A percentile compares a stretch with the other conserved stretches of the same genome.
These are phyloP conservation scores for Rhinocladiella similis DNA, from an alignment of 2,329 filamentous ascomycete species.

Conservation along the genomic window DNA sequence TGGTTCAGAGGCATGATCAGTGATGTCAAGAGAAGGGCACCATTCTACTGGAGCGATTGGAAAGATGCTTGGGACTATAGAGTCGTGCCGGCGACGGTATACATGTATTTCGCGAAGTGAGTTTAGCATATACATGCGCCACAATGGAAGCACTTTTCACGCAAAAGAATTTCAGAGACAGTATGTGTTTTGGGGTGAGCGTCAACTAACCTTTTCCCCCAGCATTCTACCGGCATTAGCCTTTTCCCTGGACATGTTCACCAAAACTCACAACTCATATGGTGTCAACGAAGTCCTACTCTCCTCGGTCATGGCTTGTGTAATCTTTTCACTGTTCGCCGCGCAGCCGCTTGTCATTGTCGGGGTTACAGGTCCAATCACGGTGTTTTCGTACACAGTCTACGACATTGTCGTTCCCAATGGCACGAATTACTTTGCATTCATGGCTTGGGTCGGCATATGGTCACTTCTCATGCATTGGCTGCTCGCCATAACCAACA, in stretches of 20 bases:
- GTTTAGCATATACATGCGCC: slow-evolving; percentile 24
- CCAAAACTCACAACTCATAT: slow-evolving; percentile 79
- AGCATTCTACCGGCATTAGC: slow-evolving; percentile 85
- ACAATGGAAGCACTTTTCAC: too few species aligned
- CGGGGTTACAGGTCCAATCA: slow-evolving; percentile 86
- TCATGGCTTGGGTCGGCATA: slow-evolving; percentile 90
- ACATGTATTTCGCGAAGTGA: slow-evolving; percentile 96
- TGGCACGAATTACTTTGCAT: slow-evolving; percentile 79
- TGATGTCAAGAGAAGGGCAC: slow-evolving; percentile 71
- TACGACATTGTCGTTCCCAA: slow-evolving; percentile 81
- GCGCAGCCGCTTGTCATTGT: slow-evolving; percentile 89
- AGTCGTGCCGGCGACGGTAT: slow-evolving; percentile 80
- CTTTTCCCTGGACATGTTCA: slow-evolving; percentile 92
- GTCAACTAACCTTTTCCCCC: slow-evolving; percentile 5
- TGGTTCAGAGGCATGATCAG: slow-evolving; percentile 78
- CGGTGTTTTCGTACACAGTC: slow-evolving; percentile 91
- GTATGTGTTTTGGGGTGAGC: not conserved
- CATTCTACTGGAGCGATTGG: slow-evolving; percentile 83
- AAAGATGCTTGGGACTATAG: slow-evolving; percentile 86
- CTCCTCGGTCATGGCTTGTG: slow-evolving; percentile 76
- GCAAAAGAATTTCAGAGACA: too few species aligned
- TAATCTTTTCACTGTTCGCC: slow-evolving; percentile 77
- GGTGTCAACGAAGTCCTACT: slow-evolving; percentile 91
- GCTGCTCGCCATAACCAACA: slow-evolving; percentile 79
- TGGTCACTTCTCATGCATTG: slow-evolving; percentile 86